Evolutionary conservation across 2,329 filamentous ascomycete genomes (phyloP).

Genomic region (Boeremia exigua): DNA sequence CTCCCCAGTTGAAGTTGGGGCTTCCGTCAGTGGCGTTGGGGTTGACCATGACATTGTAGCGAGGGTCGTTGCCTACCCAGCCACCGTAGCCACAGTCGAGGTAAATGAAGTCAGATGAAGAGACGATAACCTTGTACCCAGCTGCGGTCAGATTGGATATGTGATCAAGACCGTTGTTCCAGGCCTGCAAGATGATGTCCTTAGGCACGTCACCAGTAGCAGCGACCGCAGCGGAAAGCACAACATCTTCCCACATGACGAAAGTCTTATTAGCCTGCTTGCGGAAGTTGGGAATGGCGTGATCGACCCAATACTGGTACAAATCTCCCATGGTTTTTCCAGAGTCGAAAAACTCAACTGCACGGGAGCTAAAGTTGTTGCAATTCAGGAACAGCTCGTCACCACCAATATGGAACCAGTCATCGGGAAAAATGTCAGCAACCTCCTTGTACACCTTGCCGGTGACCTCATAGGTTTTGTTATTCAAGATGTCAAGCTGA

Average conservation of each 20-base stretch:
- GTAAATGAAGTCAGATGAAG: conserved; percentile 62
- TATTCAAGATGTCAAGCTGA: conserved; percentile 62
- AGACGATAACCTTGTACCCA: conserved; percentile 64
- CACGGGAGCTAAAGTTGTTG: conserved; percentile 62
- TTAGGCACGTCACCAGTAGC: conserved; percentile 57
- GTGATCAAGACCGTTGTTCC: conserved; percentile 61
- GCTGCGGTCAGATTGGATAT: conserved; percentile 58
- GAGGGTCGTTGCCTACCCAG: conserved; percentile 61
- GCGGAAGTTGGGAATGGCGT: conserved; percentile 59
- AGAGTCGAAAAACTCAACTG: conserved; percentile 58
- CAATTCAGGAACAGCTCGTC: conserved; percentile 63
- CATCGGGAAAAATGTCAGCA: conserved; percentile 57
- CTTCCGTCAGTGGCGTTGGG: conserved; percentile 50
- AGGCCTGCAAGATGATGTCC: conserved; percentile 61
- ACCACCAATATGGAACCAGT: conserved; percentile 63
- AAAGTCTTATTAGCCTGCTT: conserved; percentile 56
- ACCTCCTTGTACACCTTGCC: conserved; percentile 62
- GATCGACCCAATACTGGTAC: conserved; percentile 62
- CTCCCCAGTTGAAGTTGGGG: conserved; percentile 63
- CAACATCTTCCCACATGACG: conserved; percentile 65
- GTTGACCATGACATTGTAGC: conserved; percentile 62
- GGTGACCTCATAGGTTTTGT: conserved; percentile 62
- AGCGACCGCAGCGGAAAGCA: conserved; percentile 50
- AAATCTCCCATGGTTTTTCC: conserved; percentile 60
- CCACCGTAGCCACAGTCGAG: conserved; percentile 64